A percentile compares a stretch with the other conserved stretches of the same genome.
phyloP scores from a whole-genome alignment of 805 yeast species.

The Yamadazyma scolyti region DNA sequence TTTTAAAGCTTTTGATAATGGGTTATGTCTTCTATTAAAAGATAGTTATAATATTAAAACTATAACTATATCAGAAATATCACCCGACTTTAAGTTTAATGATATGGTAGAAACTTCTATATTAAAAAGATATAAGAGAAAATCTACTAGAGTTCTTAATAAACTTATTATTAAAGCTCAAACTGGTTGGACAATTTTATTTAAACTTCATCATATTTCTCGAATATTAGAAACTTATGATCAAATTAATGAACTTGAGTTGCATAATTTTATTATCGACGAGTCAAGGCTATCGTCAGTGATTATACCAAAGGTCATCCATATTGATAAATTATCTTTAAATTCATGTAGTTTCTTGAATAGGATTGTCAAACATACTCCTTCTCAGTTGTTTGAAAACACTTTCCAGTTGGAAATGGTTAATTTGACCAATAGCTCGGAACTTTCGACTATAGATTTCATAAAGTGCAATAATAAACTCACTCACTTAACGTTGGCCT shows the following conservation, averaged over 20 bases:
- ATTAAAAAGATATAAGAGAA: slow-evolving; percentile 4
- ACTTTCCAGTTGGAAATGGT: slow-evolving; percentile 35
- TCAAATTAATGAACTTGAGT: slow-evolving; percentile 35
- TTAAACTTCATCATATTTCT: slow-evolving; percentile 41
- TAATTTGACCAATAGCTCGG: slow-evolving; percentile 39
- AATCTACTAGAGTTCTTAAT: slow-evolving; percentile 20
- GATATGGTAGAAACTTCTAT: slow-evolving; percentile 9
- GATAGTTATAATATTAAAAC: slow-evolving; percentile 44
- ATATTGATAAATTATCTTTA: slow-evolving; percentile 11
- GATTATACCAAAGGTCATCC: slow-evolving; percentile 18
- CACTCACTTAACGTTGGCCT: slow-evolving; percentile 41
- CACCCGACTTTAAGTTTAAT: slow-evolving; percentile 46
- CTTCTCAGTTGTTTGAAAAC: slow-evolving; percentile 35
- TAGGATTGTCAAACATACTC: slow-evolving; percentile 12
- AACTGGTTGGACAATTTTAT: slow-evolving; percentile 51
- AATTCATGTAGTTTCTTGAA: slow-evolving; percentile 19
- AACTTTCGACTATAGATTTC: slow-evolving; percentile 49
- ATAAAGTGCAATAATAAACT: slow-evolving; percentile 33
- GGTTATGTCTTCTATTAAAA: slow-evolving; percentile 32
- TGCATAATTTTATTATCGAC: slow-evolving; percentile 49
- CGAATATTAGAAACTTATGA: slow-evolving; percentile 41
- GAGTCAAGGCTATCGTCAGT: slow-evolving; percentile 20
- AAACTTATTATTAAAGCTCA: slow-evolving; percentile 40
- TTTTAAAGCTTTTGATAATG: slow-evolving; percentile 22
- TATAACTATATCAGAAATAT: slow-evolving; percentile 41